phyloP scores from a whole-genome alignment of 2,329 filamentous ascomycete genomes.

The Graphilbum fragrans region DNA sequence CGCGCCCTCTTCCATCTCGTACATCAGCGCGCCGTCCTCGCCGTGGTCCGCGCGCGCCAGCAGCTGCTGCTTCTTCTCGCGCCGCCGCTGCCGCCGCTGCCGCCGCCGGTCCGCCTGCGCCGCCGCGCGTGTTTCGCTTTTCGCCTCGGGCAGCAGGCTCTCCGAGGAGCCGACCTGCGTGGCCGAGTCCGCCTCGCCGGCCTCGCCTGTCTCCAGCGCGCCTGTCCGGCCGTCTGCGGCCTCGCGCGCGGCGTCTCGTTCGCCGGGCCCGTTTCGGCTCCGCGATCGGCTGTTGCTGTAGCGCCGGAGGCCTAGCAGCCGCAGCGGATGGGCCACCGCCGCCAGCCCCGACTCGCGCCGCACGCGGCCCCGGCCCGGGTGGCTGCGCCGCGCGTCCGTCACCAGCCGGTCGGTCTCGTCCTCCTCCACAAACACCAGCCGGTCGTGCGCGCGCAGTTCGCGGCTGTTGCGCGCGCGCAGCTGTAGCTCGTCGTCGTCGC shows the following conservation, averaged over 20 bases:
- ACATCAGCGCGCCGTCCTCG: constrained; percentile 69
- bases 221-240: constrained; percentile 28
- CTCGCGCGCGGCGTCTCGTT: not conserved
- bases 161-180: constrained; percentile 5
- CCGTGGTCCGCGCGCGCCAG: constrained; percentile 43
- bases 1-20: constrained; percentile 77
- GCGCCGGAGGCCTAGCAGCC: not conserved
- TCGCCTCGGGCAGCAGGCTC: not conserved
- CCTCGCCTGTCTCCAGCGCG: not conserved
- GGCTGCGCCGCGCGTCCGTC: constrained; percentile 33
- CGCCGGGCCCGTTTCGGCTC: not conserved
- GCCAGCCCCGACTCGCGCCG: constrained; percentile 33
- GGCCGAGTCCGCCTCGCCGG: too few species aligned
- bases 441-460: constrained; percentile 58
- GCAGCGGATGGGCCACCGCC: constrained; percentile 29
- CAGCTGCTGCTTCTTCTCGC: constrained; percentile 39
- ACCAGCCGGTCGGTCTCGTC: constrained; percentile 56
- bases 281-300: constrained; percentile 1
- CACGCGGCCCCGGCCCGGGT: constrained; percentile 34
- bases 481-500: constrained; percentile 61
- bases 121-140: not conserved
- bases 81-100: constrained; percentile 35
- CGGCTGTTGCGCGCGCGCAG: constrained; percentile 53
- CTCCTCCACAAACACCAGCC: constrained; percentile 61
- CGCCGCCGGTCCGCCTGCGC: constrained; percentile 31